These are phyloP conservation scores for Royoungia palumana DNA, from an alignment of 768 basidiomycete genomes.

Conservation along the genomic window DNA sequence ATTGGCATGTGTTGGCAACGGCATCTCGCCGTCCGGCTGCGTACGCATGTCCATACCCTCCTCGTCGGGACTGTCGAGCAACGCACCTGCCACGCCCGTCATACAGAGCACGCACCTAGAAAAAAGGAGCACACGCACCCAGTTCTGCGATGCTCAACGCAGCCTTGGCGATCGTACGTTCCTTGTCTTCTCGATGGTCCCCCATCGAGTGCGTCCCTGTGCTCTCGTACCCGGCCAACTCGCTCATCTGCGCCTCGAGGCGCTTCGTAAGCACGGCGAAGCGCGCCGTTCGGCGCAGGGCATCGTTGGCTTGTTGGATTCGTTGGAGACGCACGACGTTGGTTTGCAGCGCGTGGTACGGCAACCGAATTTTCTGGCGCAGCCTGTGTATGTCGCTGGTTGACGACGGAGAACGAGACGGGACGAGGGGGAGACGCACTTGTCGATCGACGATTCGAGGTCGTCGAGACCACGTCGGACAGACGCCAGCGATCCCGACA, in stretches of 20 bases:
- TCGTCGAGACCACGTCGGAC: conserved; percentile 71
- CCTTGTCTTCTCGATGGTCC: conserved; percentile 72
- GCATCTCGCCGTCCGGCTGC: conserved; percentile 7
- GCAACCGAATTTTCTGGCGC: conserved; percentile 79
- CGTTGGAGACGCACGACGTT: conserved; percentile 73
- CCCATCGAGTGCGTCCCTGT: background rate
- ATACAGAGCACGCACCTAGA: conserved; percentile 4
- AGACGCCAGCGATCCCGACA: conserved; percentile 64
- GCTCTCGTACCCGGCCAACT: conserved; percentile 39
- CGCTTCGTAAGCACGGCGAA: conserved; percentile 82
- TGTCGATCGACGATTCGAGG: conserved; percentile 72
- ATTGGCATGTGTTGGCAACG: conserved; percentile 16
- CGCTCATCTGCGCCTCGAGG: conserved; percentile 81
- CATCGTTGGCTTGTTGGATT: conserved; percentile 79
- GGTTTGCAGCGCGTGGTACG: conserved; percentile 70
- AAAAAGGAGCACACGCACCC: conserved; percentile 46
- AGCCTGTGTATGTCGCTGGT: conserved; percentile 47
- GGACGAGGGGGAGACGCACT: conserved; percentile 41
- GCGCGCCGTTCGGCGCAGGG: conserved; percentile 78
- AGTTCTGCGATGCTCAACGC: conserved; percentile 94
- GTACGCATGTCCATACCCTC: background rate
- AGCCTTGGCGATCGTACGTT: conserved; percentile 86
- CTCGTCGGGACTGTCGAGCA: conserved; percentile 45
- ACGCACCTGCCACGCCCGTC: conserved; percentile 37
- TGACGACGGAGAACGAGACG: background rate